These are phyloP conservation scores for Pythium plurisporium DNA, from an alignment of 352 stramenopile species.

Conservation along the genomic window DNA sequence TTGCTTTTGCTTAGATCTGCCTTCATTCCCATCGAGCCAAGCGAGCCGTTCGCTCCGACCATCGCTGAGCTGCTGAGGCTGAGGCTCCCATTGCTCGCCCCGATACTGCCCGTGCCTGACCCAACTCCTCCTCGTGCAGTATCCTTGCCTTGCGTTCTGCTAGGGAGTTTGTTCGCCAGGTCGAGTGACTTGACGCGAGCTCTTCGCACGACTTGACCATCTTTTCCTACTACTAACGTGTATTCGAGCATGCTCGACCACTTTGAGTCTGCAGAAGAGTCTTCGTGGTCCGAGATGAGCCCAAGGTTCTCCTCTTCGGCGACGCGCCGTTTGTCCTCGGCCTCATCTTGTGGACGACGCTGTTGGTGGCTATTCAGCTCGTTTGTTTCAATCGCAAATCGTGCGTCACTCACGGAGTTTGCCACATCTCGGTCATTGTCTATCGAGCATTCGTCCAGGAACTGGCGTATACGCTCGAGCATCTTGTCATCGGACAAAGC, in stretches of 20 bases:
- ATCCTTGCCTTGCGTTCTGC: slow-evolving; percentile 48
- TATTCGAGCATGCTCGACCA: slow-evolving; percentile 88
- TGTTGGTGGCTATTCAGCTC: slow-evolving; percentile 27
- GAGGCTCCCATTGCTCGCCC: neutral
- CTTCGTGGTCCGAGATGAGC: slow-evolving; percentile 68
- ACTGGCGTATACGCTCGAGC: slow-evolving; percentile 61
- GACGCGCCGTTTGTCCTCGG: slow-evolving; percentile 55
- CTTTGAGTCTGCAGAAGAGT: slow-evolving; percentile 72
- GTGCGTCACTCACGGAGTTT: slow-evolving; percentile 39
- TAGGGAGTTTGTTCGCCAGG: slow-evolving; percentile 63
- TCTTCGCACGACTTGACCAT: slow-evolving; percentile 76
- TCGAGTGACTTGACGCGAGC: slow-evolving; percentile 81
- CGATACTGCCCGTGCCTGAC: neutral
- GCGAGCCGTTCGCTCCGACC: slow-evolving; percentile 9
- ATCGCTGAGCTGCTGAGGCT: slow-evolving; percentile 4
- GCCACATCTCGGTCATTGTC: slow-evolving; percentile 71
- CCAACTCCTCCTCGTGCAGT: slow-evolving; percentile 24
- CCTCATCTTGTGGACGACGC: slow-evolving; percentile 46
- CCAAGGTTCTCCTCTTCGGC: slow-evolving; percentile 55
- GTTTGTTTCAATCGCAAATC: slow-evolving; percentile 38
- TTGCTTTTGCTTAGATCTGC: slow-evolving; percentile 38
- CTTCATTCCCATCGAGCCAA: slow-evolving; percentile 32
- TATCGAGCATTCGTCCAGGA: slow-evolving; percentile 52
- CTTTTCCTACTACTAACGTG: slow-evolving; percentile 76
- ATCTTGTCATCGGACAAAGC: slow-evolving; percentile 65